Conservation (phyloP, 1,284 basidiomycete species). For the Mycosarcoma mackinlayi region DNA sequence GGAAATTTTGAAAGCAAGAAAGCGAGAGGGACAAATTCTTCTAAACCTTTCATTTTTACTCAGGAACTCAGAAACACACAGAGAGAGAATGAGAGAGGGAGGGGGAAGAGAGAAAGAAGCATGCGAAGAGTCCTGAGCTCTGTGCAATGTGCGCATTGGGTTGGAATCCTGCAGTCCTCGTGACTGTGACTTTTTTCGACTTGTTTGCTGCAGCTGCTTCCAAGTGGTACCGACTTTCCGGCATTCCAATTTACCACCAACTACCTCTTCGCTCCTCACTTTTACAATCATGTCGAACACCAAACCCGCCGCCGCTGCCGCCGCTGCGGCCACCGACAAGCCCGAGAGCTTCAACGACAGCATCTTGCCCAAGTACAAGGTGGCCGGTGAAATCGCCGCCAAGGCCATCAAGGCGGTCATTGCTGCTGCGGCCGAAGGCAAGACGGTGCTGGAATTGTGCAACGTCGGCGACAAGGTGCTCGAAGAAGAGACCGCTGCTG, state of each 20-base stretch:
- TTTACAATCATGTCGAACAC: constrained; percentile 30
- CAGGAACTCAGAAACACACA: no score
- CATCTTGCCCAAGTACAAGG: constrained; percentile 73
- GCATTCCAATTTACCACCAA: constrained; percentile 9
- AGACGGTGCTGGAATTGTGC: constrained; percentile 89
- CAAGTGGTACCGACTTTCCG: background rate
- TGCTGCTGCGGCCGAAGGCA: constrained; percentile 74
- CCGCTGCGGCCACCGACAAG: constrained; percentile 27
- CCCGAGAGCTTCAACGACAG: constrained; percentile 61
- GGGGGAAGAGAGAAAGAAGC: no score
- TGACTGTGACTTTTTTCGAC: no score
- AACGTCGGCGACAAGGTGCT: constrained; percentile 90
- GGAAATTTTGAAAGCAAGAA: background rate
- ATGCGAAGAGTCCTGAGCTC: constrained; percentile 4
- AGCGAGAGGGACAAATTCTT: constrained; percentile 15
- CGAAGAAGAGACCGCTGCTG: constrained; percentile 82
- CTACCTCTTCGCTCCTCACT: background rate
- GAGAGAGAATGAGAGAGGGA: no score
- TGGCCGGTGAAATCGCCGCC: constrained; percentile 88
- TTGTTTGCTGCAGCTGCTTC: background rate
- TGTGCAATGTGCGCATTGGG: background rate
- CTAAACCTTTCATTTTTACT: background rate
- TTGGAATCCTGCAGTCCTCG: constrained; percentile 10
- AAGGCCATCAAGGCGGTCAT: constrained; percentile 80
- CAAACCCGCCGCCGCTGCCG: constrained; percentile 19